Percentiles rank a stretch among this genome's conserved stretches.
These are phyloP conservation scores for Fusarium paranaense DNA, from an alignment of 2,329 filamentous ascomycete genomes.

Conservation along the genomic window DNA sequence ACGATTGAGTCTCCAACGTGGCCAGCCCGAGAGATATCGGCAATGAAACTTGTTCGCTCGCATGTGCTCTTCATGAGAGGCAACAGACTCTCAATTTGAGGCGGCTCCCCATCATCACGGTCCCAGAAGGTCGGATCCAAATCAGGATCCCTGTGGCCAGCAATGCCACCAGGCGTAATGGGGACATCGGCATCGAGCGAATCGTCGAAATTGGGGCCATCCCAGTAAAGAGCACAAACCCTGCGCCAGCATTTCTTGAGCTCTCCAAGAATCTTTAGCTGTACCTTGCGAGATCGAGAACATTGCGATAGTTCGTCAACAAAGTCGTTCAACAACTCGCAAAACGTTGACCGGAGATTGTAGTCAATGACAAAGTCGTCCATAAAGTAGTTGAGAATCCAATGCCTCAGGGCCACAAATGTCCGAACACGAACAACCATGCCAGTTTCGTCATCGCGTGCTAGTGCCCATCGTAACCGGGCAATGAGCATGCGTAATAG, in stretches of 20 bases:
- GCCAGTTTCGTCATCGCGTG: constrained; percentile 82
- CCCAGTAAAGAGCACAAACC: constrained; percentile 91
- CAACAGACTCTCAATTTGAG: constrained; percentile 57
- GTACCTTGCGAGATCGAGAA: constrained; percentile 60
- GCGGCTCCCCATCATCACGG: constrained; percentile 55
- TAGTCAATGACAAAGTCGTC: constrained; percentile 91
- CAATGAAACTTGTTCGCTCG: constrained; percentile 56
- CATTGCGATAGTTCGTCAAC: constrained; percentile 66
- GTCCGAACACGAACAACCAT: constrained; percentile 95
- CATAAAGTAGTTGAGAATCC: constrained; percentile 97
- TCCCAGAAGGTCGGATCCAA: constrained; percentile 68
- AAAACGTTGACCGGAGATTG: constrained; percentile 80
- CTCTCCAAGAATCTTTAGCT: constrained; percentile 89
- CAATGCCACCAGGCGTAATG: constrained; percentile 81
- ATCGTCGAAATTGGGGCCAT: constrained; percentile 75
- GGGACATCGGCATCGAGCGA: constrained; percentile 71
- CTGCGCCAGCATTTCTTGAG: constrained; percentile 98
- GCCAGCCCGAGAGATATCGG: constrained; percentile 59
- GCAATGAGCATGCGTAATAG: constrained; percentile 87
- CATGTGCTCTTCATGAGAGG: constrained; percentile 42
- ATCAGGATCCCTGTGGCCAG: constrained; percentile 67
- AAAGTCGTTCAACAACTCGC: constrained; percentile 79
- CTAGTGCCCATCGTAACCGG: constrained; percentile 87
- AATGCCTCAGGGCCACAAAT: constrained; percentile 94
- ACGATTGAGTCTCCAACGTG: constrained; percentile 61